Evolutionary conservation across 1,284 basidiomycete species (phyloP).

Genomic region (Mycena citricolor): DNA sequence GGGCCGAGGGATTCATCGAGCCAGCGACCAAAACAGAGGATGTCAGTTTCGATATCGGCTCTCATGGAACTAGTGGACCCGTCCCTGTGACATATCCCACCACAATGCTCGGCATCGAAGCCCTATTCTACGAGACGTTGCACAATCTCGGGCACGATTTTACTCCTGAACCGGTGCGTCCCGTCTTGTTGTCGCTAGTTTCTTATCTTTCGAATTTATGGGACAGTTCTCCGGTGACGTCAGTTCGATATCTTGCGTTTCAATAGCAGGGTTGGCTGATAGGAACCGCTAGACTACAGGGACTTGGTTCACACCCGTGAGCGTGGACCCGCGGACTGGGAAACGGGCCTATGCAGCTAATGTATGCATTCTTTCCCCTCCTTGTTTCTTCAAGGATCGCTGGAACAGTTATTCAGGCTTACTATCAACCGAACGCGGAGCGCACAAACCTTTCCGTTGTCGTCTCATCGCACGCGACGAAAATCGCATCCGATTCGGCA

Average conservation of each 20-base stretch:
- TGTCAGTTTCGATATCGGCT: conserved; percentile 10
- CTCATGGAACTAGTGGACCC: not conserved
- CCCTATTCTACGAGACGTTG: not conserved
- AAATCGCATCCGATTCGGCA: conserved; percentile 20
- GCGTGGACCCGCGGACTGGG: conserved; percentile 11
- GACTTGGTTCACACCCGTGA: conserved; percentile 8
- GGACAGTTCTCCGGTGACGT: not conserved
- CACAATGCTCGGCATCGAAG: not conserved
- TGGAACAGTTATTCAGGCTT: conserved; percentile 8
- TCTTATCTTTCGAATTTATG: not conserved
- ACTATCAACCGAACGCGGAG: conserved; percentile 15
- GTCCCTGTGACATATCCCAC: not conserved
- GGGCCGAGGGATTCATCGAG: conserved; percentile 26
- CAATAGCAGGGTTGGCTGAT: not conserved
- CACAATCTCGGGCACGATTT: conserved; percentile 1
- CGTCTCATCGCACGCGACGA: conserved; percentile 6
- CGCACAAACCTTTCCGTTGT: conserved; percentile 16
- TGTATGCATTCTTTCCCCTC: too few relatives aligned
- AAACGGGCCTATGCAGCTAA: conserved; percentile 16
- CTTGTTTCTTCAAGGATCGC: too few relatives aligned
- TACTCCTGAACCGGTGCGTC: conserved; percentile 1
- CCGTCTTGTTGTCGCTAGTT: not conserved
- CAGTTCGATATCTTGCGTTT: not conserved
- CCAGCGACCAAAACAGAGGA: not conserved
- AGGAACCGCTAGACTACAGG: conserved; percentile 4